phyloP scores from a whole-genome alignment of 805 yeast species.

The Candida parachauliodes region DNA sequence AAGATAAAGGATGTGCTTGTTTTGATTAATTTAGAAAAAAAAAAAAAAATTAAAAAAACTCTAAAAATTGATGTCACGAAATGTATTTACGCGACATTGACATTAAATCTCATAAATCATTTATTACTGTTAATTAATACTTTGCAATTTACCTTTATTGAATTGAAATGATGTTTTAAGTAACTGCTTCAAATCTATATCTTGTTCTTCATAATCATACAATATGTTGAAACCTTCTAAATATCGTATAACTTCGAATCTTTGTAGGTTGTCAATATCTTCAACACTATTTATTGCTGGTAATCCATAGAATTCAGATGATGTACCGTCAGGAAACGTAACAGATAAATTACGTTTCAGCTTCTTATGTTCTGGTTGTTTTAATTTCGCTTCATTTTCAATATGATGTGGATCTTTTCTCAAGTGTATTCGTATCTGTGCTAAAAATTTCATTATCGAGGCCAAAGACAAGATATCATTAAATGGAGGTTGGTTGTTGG shows the following conservation, averaged over 20 bases:
- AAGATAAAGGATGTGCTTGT: neutral
- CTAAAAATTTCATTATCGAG: neutral
- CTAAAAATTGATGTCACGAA: neutral
- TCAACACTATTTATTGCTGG: conserved; percentile 4
- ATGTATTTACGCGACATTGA: neutral
- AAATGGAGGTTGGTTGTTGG: no score
- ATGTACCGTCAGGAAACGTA: conserved; percentile 9
- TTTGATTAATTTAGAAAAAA: conserved; percentile 1
- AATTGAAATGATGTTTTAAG: conserved; percentile 6
- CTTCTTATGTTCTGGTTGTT: neutral
- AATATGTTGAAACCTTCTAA: conserved; percentile 9
- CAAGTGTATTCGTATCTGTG: neutral
- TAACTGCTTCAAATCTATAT: neutral
- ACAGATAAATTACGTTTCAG: conserved; percentile 3
- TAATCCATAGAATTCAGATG: conserved; percentile 10
- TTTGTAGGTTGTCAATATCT: conserved; percentile 7
- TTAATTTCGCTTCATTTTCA: neutral
- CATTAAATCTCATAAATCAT: neutral
- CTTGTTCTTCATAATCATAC: conserved; percentile 6
- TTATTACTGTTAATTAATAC: neutral
- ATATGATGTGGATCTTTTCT: neutral
- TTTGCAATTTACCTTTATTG: neutral
- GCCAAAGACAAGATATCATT: no score
- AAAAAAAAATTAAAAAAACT: no score
- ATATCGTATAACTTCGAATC: conserved; percentile 10